Evolutionary conservation across 2,329 filamentous ascomycete genomes (phyloP), one percentile per base, ranked within the genome.

Genomic region (Colletotrichum chlorophyti): DNA sequence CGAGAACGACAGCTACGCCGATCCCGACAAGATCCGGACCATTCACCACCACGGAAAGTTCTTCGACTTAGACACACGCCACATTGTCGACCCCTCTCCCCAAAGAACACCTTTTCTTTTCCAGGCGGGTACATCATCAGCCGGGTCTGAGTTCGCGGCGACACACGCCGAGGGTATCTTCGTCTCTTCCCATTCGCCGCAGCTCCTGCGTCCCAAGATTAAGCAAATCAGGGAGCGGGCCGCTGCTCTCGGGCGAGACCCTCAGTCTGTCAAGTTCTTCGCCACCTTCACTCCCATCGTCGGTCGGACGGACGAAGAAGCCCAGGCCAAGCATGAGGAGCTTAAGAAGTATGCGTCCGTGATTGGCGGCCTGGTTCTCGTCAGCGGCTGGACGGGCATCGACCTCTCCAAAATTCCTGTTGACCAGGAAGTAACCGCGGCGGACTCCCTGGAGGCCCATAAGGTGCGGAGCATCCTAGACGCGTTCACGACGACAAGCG

Each of bases 91-190:
- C 45, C 83, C 83, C 0, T 84, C 82, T 0, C 81, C 82, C 4
- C 83, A 86, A 63, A 71, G 83, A 1, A 86, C 83, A 0, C 83
- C 83, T 0, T 81, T 84, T 55, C 70, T 85, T 1, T 82, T 85
- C 65, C 84, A 87, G 61, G 84, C 84, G 1, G 85, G 85, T 0
- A 85, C 83, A 0, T 87, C 83, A 0, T 64, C 79, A 0, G 84
- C 84, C 0, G 84, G 85, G 0, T 81, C 79, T 1, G 71, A 73
- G 1, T 88, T 87, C 63, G 84, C 82, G 0, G 77, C 82, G 3
- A 80, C 74, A 0, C 84, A 87, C 58, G 84, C 84, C 2, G 84
- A 87, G 70, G 83, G 80, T 1, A 83, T 86, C 41, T 87, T 87
- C 59, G 81, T 87, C 4, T 82, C 81, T 0, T 77, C 77, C 0